Base-by-base conservation (phyloP, 2,329 filamentous ascomycete genomes). In the Talaromyces sp. region DNA sequence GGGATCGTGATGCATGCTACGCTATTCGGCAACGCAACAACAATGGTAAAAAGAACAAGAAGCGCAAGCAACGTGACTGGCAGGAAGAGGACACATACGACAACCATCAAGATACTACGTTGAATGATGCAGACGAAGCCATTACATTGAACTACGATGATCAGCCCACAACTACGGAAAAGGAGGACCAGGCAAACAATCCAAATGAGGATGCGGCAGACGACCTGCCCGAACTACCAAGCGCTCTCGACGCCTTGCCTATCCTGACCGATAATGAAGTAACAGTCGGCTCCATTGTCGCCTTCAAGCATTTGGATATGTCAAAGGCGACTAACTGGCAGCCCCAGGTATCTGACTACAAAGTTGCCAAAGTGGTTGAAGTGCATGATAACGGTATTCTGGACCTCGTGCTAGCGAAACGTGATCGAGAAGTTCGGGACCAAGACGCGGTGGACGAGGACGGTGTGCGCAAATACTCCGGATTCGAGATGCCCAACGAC, bases 1-100 rank as follows among this genome's bases (percentile, higher is more conserved):
- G 92, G 93, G 90, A 96, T 71, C 81, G 84, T 3, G 87, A 91
- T 61, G 89, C 92, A 66, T 80, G 83, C 55, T 63, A 67, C 52
- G 68, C 63, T 66, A 79, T 77, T 63, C 73, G 66, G 58, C 70
- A 70, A 62, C 69, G 64, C 59, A 74, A 71, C 62, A 72, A 67
- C 21, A 67, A 62, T 57, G 64, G 65, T 35, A 73, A 69, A 60
- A 75, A 70, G 61, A 65, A 70, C 22, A 76, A 72, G 63, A 67
- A 67, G 59, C 84, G 81, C 43, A 76, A 74, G 64, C 66, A 67
- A 57, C 84, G 81, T 67, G 77, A 80, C 60, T 81, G 81, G 64
- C 75, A 72, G 58, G 73, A 75, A 60, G 69, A 73, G 57, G 66
- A 78, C 60, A 68, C 70, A 50, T 75, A 79, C 63, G 70, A 77